Evolutionary conservation across 345 rosid species (phyloP).

Genomic region (Orychophragmus violaceus): DNA sequence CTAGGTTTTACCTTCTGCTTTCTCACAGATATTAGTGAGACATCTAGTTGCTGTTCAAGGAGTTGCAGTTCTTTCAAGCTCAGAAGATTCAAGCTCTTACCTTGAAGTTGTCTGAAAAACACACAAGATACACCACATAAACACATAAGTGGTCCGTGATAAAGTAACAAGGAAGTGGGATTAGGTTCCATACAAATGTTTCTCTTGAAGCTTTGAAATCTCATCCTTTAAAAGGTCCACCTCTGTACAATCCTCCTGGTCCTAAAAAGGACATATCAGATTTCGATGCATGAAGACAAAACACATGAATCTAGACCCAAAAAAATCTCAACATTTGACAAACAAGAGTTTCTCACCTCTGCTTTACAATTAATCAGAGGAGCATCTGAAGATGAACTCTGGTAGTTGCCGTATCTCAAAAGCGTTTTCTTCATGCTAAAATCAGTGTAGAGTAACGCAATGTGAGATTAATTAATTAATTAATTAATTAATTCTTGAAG

Average conservation of each 20-base stretch:
- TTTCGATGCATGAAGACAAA: not conserved
- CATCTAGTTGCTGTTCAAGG: slow-evolving; percentile 63
- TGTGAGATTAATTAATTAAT: not conserved
- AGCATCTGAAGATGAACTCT: slow-evolving; percentile 41
- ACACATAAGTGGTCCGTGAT: not conserved
- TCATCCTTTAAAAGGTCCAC: slow-evolving; percentile 53
- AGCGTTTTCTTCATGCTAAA: slow-evolving; percentile 71
- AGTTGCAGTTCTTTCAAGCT: slow-evolving; percentile 66
- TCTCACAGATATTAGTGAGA: slow-evolving; percentile 57
- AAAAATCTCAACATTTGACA: not conserved
- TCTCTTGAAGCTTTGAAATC: slow-evolving; percentile 59
- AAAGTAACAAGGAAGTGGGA: not conserved
- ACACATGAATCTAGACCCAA: not conserved
- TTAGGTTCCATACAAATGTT: slow-evolving; percentile 54
- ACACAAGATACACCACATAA: not conserved
- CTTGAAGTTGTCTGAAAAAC: slow-evolving; percentile 48
- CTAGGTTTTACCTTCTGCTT: slow-evolving; percentile 53
- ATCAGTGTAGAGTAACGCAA: not conserved
- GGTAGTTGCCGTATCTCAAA: slow-evolving; percentile 55
- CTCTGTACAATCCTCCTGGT: slow-evolving; percentile 47
- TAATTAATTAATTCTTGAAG: not conserved
- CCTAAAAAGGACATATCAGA: slow-evolving; percentile 7
- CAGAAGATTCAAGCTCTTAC: slow-evolving; percentile 58
- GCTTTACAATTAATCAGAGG: slow-evolving; percentile 36
- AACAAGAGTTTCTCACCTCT: slow-evolving; percentile 43